Evolutionary conservation across 495 filamentous ascomycete species (phyloP), one percentile per base, ranked within the genome.

Genomic region (Neurospora terricola): DNA sequence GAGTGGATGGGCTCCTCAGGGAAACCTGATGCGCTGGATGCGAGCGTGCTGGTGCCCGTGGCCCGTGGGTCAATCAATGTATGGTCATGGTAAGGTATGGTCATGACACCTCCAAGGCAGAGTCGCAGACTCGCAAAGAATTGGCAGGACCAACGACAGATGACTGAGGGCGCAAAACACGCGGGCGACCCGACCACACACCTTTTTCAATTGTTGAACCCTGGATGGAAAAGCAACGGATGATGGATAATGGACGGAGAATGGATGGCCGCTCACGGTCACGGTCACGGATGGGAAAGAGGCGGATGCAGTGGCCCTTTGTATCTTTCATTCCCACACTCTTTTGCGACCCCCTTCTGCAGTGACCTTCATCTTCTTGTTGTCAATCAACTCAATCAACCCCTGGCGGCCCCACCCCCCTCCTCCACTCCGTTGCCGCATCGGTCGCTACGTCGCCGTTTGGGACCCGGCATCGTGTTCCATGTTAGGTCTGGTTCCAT

Each of bases 381-480:
- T 21, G 4, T 59, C 48, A 59, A 27, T 23, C 43, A 62, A 34
- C 27, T 62, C 27, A 34, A 7, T 34, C 54, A 66, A 34, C 54
- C 54, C 54, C 54, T 66, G 54, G 27, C 6, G 27, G 54, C 27
- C 54, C 54, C 54, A 66, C 54, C 18, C 54, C 48, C 54, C 54
- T 66, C 54, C 54, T 66, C 54, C 54, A 66, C 54, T 66, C 54
- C 54, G 54, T 66, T 66, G 54, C 54, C 54, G 54, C 54, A 66
- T 66, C 54, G 54, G 54, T 66, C 54, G 14, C 54, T 34, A 66
- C 14, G 54, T 66, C 54, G 54, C 54, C 54, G 39, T 71, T 71
- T 71, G 39, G 70, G 70, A 71, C 70, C 70, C 39, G 48, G 70
- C 27, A 66, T 66, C 30, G 27, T 62, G 54, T 66, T 66, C 54